phyloP scores from a whole-genome alignment of 176 grass and related monocot species.

The Dendrocalamus sinicus region DNA sequence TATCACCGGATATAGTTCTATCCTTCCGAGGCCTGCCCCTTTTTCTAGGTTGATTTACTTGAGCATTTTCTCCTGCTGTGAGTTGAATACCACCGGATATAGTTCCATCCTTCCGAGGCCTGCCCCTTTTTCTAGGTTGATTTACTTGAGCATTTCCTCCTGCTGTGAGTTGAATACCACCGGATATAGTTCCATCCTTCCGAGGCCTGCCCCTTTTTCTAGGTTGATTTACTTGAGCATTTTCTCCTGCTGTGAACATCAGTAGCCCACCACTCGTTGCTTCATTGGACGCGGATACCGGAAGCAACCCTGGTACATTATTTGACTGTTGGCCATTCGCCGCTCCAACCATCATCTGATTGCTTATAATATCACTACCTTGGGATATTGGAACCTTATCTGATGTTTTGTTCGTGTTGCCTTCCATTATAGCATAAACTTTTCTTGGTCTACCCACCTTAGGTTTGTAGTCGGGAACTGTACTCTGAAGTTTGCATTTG shows the following conservation, averaged over 20 bases:
- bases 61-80: conserved; percentile 30
- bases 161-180: conserved; percentile 10
- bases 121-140: conserved; percentile 59
- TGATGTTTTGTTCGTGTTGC: conserved; percentile 19
- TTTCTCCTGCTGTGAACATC: conserved; percentile 19
- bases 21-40: conserved; percentile 58
- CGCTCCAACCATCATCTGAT: conserved; percentile 29
- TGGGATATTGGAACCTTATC: conserved; percentile 28
- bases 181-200: conserved; percentile 30
- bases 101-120: conserved; percentile 48
- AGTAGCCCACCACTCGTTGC: conserved; percentile 5
- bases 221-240: conserved; percentile 43
- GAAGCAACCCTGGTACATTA: background rate
- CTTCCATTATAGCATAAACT: conserved; percentile 42
- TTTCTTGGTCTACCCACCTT: conserved; percentile 55
- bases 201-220: conserved; percentile 60
- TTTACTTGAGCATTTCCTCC: conserved; percentile 31
- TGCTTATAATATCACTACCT: conserved; percentile 23
- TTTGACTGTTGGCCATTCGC: conserved; percentile 33
- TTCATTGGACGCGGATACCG: conserved; percentile 27
- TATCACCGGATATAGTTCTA: background rate
- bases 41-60: conserved; percentile 51
- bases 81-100: conserved; percentile 11
- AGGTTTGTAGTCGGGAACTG: conserved; percentile 28
- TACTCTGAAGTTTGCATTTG: conserved; percentile 46